Percentiles rank a stretch among this genome's conserved stretches.
Conservation (phyloP, 345 rosid species). For the Kernera saxatilis region DNA sequence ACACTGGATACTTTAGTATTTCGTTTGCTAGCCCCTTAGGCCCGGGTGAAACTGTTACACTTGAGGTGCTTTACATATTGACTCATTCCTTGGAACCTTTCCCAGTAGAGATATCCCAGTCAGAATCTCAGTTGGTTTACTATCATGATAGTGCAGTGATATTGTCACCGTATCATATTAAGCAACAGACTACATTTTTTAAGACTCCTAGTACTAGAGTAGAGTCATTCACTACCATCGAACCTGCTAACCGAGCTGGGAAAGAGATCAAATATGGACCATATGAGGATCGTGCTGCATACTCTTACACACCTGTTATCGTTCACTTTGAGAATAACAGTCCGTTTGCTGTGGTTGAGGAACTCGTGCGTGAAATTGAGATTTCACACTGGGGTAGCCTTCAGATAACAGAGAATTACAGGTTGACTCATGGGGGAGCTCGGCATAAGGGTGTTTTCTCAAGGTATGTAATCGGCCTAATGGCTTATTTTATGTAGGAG, state of each 20-base stretch:
- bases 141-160: conserved; percentile 71
- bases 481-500: neutral
- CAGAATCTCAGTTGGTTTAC: conserved; percentile 89
- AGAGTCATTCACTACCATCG: conserved; percentile 83
- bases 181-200: conserved; percentile 69
- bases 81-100: conserved; percentile 90
- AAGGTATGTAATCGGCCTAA: conserved; percentile 41
- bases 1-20: conserved; percentile 50
- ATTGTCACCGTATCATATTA: conserved; percentile 73
- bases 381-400: conserved; percentile 98
- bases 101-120: conserved; percentile 86
- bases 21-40: conserved; percentile 54
- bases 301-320: conserved; percentile 68
- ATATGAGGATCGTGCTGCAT: conserved; percentile 64
- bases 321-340: conserved; percentile 90
- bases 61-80: conserved; percentile 75
- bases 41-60: conserved; percentile 53
- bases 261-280: conserved; percentile 90
- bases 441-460: conserved; percentile 94
- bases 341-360: conserved; percentile 98
- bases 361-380: conserved; percentile 89
- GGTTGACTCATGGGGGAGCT: conserved; percentile 89
- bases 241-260: conserved; percentile 70
- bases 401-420: conserved; percentile 85
- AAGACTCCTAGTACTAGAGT: conserved; percentile 80